phyloP scores from a whole-genome alignment of 805 yeast species.

The Candida ipomoeae region DNA sequence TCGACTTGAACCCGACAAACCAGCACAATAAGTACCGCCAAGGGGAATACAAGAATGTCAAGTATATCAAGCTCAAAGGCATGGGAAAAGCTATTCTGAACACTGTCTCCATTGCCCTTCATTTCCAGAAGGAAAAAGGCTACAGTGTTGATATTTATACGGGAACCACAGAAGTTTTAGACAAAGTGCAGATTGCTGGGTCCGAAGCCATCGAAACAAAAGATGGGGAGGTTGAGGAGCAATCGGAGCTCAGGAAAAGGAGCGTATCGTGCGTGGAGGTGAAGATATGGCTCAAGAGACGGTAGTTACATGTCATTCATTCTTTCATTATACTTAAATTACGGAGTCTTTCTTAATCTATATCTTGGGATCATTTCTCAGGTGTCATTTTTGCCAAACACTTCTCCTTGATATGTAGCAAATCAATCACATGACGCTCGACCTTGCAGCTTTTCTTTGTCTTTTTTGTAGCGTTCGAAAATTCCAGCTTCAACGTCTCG shows the following conservation, averaged over 20 bases:
- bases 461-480: conserved; percentile 23
- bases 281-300: conserved; percentile 33
- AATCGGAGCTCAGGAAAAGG: conserved; percentile 36
- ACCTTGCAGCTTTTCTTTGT: conserved; percentile 32
- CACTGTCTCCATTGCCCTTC: conserved; percentile 57
- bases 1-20: conserved; percentile 25
- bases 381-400: conserved; percentile 22
- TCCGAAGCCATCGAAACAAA: conserved; percentile 9
- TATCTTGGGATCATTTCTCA: neutral
- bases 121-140: conserved; percentile 49
- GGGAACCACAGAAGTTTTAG: conserved; percentile 63
- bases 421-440: conserved; percentile 49
- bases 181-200: conserved; percentile 46
- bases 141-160: conserved; percentile 59
- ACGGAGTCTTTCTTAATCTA: neutral
- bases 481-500: conserved; percentile 18
- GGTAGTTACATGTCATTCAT: neutral
- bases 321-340: neutral
- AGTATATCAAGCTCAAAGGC: conserved; percentile 58
- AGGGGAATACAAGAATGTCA: conserved; percentile 35
- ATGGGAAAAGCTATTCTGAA: conserved; percentile 69
- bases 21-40: conserved; percentile 24
- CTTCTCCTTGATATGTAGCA: conserved; percentile 40
- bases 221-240: conserved; percentile 29
- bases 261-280: conserved; percentile 47